Evolutionary conservation across 768 basidiomycete genomes (phyloP).

Genomic region (Gloeopeniophorella convolvens): DNA sequence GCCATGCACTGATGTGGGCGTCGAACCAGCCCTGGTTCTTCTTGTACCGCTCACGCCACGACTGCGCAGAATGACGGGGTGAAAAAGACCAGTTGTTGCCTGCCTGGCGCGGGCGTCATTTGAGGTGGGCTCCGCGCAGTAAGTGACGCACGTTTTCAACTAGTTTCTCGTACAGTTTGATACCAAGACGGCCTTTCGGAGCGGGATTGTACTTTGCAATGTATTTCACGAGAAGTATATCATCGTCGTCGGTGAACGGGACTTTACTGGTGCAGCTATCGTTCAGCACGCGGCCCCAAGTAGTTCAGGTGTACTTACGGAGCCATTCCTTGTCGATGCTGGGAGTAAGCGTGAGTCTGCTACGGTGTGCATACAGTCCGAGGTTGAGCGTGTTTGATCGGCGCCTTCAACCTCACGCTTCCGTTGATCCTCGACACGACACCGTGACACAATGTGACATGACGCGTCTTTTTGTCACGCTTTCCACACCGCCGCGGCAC

Average conservation of each 20-base stretch:
- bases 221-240: slow-evolving; percentile 38
- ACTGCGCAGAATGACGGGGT: slow-evolving; percentile 46
- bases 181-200: slow-evolving; percentile 39
- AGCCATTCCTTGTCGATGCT: too few species aligned
- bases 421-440: too few species aligned
- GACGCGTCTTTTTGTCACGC: too few species aligned
- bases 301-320: not conserved
- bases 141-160: slow-evolving; percentile 37
- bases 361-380: too few species aligned
- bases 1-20: slow-evolving; percentile 34
- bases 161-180: slow-evolving; percentile 37
- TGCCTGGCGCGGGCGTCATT: slow-evolving; percentile 27
- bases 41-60: slow-evolving; percentile 58
- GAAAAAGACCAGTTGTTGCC: slow-evolving; percentile 45
- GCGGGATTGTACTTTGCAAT: slow-evolving; percentile 44
- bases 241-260: slow-evolving; percentile 35
- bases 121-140: not conserved
- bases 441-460: slow-evolving; percentile 3
- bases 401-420: too few species aligned
- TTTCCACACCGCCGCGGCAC: too few species aligned
- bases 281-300: not conserved
- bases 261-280: not conserved
- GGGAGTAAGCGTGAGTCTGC: too few species aligned
- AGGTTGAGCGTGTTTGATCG: too few species aligned
- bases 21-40: slow-evolving; percentile 41